Evolutionary conservation across 2,329 filamentous ascomycete species (phyloP).

Genomic region (Gyromitra esculenta): DNA sequence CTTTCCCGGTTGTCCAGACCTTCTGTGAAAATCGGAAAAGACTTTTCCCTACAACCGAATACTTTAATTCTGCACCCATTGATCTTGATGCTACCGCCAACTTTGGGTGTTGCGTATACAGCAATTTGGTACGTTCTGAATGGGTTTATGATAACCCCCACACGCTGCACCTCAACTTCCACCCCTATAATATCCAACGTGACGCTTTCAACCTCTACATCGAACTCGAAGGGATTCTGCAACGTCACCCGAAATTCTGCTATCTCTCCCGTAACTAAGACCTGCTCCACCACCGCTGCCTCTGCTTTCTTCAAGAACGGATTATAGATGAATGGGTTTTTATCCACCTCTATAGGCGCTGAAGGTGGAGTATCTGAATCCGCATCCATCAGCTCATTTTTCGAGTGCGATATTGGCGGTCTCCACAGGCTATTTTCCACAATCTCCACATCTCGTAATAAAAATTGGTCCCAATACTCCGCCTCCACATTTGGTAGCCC

Average conservation of each 20-base stretch:
- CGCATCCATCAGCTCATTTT: conserved; percentile 64
- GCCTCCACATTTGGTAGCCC: conserved; percentile 76
- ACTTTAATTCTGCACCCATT: conserved; percentile 82
- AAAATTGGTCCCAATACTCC: conserved; percentile 97
- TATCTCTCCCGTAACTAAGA: conserved; percentile 80
- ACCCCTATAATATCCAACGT: conserved; percentile 77
- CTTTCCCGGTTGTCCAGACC: conserved; percentile 75
- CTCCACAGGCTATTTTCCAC: conserved; percentile 61
- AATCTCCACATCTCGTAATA: conserved; percentile 80
- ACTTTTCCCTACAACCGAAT: conserved; percentile 79
- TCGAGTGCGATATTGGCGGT: conserved; percentile 73
- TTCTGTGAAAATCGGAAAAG: conserved; percentile 83
- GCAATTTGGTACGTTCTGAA: conserved; percentile 83
- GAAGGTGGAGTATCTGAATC: conserved; percentile 58
- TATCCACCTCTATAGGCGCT: conserved; percentile 61
- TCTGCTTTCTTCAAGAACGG: conserved; percentile 79
- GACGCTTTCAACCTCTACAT: conserved; percentile 86
- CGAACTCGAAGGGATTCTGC: conserved; percentile 94
- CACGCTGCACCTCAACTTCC: conserved; percentile 73
- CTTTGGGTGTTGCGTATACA: conserved; percentile 73
- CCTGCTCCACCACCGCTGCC: conserved; percentile 69
- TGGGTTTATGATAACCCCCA: conserved; percentile 77
- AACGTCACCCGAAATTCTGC: conserved; percentile 82
- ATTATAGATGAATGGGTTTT: conserved; percentile 93
- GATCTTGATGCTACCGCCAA: conserved; percentile 75